phyloP scores from a whole-genome alignment of 2,329 filamentous ascomycete genomes.

The Apiospora rasikravindrae region DNA sequence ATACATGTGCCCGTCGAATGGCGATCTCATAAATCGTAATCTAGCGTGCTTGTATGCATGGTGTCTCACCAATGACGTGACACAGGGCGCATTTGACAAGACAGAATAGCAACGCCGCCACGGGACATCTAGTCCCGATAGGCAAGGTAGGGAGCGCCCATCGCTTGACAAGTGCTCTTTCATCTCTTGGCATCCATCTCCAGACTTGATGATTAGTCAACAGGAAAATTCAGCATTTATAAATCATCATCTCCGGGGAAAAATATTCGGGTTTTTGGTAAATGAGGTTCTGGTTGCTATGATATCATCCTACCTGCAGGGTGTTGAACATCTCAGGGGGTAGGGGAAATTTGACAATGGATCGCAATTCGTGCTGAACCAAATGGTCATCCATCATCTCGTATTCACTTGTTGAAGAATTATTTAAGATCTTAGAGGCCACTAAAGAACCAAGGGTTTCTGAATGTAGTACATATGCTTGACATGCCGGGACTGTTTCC shows the following conservation, averaged over 20 bases:
- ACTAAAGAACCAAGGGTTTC: not conserved
- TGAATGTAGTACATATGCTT: not conserved
- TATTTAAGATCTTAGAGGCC: not conserved
- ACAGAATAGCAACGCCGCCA: not conserved
- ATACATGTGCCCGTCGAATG: not conserved
- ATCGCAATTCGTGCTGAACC: not conserved
- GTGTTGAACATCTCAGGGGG: not conserved
- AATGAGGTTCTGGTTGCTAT: not conserved
- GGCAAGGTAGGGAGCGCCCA: not conserved
- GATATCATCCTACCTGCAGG: not conserved
- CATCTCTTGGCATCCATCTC: not conserved
- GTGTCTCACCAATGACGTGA: not conserved
- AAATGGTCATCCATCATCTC: not conserved
- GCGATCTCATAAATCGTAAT: not conserved
- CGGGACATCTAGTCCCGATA: not conserved
- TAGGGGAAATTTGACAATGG: not conserved
- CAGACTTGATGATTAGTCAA: not conserved
- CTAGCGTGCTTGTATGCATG: not conserved
- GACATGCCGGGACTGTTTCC: not conserved
- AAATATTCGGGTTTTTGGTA: not conserved
- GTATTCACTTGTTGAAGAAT: not conserved
- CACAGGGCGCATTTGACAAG: conserved; percentile 2
- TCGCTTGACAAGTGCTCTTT: not conserved
- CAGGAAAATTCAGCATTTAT: not conserved
- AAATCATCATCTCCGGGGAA: no score